phyloP scores from a whole-genome alignment of 139 green algal genomes.

The Chlamydomonas asymmetrica region DNA sequence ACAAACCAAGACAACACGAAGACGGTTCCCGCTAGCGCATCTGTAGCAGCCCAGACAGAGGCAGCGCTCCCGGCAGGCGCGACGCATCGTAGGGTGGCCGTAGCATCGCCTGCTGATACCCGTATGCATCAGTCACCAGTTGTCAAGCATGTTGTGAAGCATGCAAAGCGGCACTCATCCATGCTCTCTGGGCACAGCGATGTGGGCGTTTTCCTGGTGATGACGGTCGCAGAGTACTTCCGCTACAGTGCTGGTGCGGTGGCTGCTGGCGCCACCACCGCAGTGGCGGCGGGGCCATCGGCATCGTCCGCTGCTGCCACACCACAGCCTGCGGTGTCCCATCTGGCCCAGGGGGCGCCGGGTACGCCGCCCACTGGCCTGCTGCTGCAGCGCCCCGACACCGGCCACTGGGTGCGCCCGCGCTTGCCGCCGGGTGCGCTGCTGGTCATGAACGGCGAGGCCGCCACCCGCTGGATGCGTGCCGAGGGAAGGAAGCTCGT shows the following conservation, averaged over 20 bases:
- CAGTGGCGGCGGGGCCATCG: background rate
- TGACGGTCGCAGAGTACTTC: slow-evolving; percentile 32
- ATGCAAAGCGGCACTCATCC: too few species aligned
- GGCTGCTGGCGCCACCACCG: background rate
- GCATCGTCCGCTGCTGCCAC: background rate
- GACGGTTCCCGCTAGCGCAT: too few species aligned
- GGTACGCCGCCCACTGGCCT: slow-evolving; percentile 1
- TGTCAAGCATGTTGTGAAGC: too few species aligned
- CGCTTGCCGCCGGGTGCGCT: slow-evolving; percentile 12
- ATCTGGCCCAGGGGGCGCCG: background rate
- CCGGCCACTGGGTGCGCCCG: slow-evolving; percentile 22
- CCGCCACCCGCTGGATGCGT: slow-evolving; percentile 19
- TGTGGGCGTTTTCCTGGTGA: slow-evolving; percentile 39
- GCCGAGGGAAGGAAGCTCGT: too few species aligned
- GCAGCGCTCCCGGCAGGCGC: too few species aligned
- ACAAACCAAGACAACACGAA: too few species aligned
- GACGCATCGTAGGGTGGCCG: too few species aligned
- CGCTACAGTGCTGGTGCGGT: background rate
- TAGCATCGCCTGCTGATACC: too few species aligned
- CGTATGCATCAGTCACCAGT: too few species aligned
- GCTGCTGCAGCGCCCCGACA: slow-evolving; percentile 11
- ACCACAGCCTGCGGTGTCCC: background rate
- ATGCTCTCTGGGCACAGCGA: slow-evolving; percentile 27
- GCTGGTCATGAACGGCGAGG: slow-evolving; percentile 46
- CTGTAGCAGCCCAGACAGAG: too few species aligned